These are phyloP conservation scores for Pleurozium schreberi DNA, from an alignment of 225 moss, liverwort and hornwort genomes.

Conservation along the genomic window DNA sequence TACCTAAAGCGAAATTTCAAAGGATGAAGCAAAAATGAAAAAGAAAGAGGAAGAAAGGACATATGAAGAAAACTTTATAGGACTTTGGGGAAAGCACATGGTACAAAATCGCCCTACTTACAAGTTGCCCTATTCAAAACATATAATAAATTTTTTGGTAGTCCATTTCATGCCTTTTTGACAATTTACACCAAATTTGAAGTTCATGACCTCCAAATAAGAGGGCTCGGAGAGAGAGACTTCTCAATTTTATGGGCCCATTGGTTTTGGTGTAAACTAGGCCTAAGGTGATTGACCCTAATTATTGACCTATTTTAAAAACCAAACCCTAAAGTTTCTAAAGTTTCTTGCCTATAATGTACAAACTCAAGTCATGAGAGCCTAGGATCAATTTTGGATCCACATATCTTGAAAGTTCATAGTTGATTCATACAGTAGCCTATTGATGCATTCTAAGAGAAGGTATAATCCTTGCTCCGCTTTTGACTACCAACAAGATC, in stretches of 20 bases:
- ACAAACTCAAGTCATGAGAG: background rate
- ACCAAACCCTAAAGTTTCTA: background rate
- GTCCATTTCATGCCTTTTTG: background rate
- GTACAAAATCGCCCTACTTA: background rate
- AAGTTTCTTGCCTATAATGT: background rate
- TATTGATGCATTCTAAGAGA: background rate
- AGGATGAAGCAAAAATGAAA: background rate
- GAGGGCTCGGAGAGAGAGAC: too few species aligned
- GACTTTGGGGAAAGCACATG: background rate
- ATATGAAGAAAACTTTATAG: background rate
- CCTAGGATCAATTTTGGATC: background rate
- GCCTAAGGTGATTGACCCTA: background rate
- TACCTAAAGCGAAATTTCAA: too few species aligned
- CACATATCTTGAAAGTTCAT: background rate
- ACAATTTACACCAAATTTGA: too few species aligned
- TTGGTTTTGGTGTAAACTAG: background rate
- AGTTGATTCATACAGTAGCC: background rate
- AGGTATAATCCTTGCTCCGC: background rate
- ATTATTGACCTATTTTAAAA: background rate
- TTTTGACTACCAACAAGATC: background rate
- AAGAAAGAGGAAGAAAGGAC: background rate
- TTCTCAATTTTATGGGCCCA: background rate
- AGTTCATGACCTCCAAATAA: background rate
- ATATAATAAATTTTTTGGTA: background rate
- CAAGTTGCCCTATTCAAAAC: accelerated